Evolutionary conservation across 495 filamentous ascomycete genomes (phyloP), one percentile per base, ranked within the genome.

Genomic region (Neurospora sp.): DNA sequence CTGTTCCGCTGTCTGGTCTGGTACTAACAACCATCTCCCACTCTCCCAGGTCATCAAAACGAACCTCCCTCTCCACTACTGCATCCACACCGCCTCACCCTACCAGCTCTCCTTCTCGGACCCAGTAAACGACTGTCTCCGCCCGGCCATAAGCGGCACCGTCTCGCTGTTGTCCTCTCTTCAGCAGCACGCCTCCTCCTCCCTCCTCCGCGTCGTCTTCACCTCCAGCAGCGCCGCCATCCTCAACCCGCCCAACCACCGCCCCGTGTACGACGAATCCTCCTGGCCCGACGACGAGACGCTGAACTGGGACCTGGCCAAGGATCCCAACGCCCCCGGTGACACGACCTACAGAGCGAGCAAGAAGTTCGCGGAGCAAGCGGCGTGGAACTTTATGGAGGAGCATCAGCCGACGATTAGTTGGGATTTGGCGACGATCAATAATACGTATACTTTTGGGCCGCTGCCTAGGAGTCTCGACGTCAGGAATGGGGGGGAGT

Each of bases 171-270:
- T 86, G n/a, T 72, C 77, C 38, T 81, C 85, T 8, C 44, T 85
- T 38, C 75, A 81, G 18, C 70, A 72, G 23, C 20, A 80, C 70
- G 80, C 80, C 1, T 35, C 54, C 31, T 79, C 83, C 2, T 71
- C 44, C 9, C 81, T 86, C 37, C 81, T 82, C 41, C 80, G 83
- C 4, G 81, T 85, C 3, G 83, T 85, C 39, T 81, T 86, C 72
- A 86, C 85, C 0, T 86, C 84, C 6, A 85, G 83, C 3, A 82
- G 80, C 16, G 84, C 84, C 2, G 84, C 84, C 0, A 80, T 86
- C 0, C 71, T 84, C 7, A 77, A 79, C 72, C 80, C 79, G 2
- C 74, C 77, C 1, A 77, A 83, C 14, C 84, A 85, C 41, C 76
- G 75, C 4, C 72, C 77, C 23, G 77, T 84, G 39, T 86, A 84